Evolutionary conservation across 768 basidiomycete species (phyloP).

Genomic region (Boletales sp.): DNA sequence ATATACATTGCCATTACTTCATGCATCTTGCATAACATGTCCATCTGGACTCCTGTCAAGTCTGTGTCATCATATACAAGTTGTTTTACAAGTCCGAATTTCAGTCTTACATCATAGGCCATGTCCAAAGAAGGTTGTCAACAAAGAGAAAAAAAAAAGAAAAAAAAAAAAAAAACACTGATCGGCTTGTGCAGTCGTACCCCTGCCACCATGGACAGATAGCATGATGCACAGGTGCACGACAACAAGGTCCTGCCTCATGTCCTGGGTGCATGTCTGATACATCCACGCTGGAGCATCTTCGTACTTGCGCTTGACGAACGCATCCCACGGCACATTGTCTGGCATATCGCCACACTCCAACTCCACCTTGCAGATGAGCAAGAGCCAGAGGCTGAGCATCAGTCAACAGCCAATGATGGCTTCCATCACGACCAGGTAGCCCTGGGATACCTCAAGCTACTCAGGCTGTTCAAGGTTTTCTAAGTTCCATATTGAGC

Average conservation of each 20-base stretch:
- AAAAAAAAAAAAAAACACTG: not conserved
- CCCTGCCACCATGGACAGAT: not conserved
- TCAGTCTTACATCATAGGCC: too few species aligned
- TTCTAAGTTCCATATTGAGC: not conserved
- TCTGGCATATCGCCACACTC: not conserved
- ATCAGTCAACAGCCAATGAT: constrained; percentile 9
- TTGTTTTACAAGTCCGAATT: too few species aligned
- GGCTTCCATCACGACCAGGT: not conserved
- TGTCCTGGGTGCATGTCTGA: not conserved
- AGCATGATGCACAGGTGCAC: not conserved
- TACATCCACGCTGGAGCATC: not conserved
- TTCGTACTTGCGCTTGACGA: not conserved
- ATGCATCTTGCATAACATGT: too few species aligned
- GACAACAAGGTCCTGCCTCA: not conserved
- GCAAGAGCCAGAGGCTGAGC: constrained; percentile 2
- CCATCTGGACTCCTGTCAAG: too few species aligned
- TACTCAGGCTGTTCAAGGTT: constrained; percentile 1
- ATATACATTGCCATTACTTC: too few species aligned
- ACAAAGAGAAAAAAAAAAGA: not conserved
- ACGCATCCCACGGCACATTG: constrained; percentile 1
- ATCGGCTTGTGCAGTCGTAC: not conserved
- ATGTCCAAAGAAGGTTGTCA: too few species aligned
- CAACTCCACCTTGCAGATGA: not conserved
- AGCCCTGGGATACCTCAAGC: constrained; percentile 4
- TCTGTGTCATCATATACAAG: too few species aligned